Evolutionary conservation across 352 stramenopile species (phyloP).

Genomic region (Phytopythium montanum): DNA sequence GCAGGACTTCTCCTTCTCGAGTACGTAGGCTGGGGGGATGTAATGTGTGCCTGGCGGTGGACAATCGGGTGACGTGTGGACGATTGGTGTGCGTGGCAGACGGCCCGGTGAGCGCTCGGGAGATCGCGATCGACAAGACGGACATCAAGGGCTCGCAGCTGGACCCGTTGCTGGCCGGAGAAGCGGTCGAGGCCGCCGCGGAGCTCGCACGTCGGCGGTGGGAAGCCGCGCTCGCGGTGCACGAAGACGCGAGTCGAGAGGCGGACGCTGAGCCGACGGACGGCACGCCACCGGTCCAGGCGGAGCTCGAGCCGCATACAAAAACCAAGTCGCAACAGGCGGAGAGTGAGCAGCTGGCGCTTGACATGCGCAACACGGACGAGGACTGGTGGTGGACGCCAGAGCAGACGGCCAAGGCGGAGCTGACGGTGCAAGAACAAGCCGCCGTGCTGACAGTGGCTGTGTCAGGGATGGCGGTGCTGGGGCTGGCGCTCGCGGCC

Average conservation of each 20-base stretch:
- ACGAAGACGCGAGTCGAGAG: neutral
- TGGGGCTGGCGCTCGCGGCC: conserved; percentile 30
- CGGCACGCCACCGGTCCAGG: neutral
- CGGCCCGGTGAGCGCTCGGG: conserved; percentile 29
- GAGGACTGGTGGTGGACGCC: conserved; percentile 41
- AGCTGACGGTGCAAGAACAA: conserved; percentile 59
- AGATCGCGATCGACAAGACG: conserved; percentile 46
- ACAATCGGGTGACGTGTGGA: neutral
- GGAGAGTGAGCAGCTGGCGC: neutral
- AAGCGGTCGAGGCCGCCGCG: neutral
- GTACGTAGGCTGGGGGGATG: conserved; percentile 14
- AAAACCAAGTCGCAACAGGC: too few species aligned
- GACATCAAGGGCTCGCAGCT: conserved; percentile 60
- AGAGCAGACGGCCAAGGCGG: conserved; percentile 23
- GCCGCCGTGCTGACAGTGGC: conserved; percentile 54
- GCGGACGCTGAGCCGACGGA: neutral
- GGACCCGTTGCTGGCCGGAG: conserved; percentile 9
- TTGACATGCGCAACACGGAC: neutral
- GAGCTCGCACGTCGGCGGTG: conserved; percentile 2
- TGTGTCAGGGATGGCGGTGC: conserved; percentile 31
- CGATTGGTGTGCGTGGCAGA: conserved; percentile 15
- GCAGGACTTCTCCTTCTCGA: conserved; percentile 62
- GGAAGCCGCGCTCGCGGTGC: neutral
- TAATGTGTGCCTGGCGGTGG: neutral
- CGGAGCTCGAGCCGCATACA: neutral